Percentiles rank a stretch among this genome's conserved stretches.
Evolutionary conservation across 805 yeast genomes (phyloP).

Genomic region (Yamadazyma insecticola): DNA sequence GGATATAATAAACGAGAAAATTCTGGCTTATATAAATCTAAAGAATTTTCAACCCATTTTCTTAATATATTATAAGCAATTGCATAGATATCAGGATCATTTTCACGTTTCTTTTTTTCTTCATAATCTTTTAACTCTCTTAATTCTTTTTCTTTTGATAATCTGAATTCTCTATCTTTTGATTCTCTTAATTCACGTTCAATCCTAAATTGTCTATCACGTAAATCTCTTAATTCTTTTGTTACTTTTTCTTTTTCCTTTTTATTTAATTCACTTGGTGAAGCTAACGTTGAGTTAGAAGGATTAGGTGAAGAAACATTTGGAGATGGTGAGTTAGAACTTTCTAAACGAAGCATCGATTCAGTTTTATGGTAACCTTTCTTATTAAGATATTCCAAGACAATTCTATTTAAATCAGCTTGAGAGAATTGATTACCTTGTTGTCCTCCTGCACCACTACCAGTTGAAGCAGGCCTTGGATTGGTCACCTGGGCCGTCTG

Average conservation of each 20-base stretch:
- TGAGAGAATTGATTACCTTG: constrained; percentile 61
- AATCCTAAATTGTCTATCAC: constrained; percentile 27
- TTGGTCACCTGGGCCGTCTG: constrained; percentile 8
- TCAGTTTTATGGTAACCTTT: constrained; percentile 95
- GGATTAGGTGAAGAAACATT: constrained; percentile 49
- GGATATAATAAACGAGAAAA: constrained; percentile 82
- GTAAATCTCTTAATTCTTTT: constrained; percentile 31
- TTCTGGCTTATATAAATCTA: constrained; percentile 89
- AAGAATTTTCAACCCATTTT: constrained; percentile 86
- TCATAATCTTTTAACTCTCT: constrained; percentile 37
- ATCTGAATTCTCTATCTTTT: constrained; percentile 32
- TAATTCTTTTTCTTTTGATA: constrained; percentile 37
- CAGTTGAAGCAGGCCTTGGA: constrained; percentile 5
- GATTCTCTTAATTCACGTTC: constrained; percentile 36
- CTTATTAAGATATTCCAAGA: constrained; percentile 85
- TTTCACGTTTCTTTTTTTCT: constrained; percentile 41
- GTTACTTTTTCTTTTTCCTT: constrained; percentile 23
- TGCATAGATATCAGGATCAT: constrained; percentile 66
- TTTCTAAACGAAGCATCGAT: constrained; percentile 86
- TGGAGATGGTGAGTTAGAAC: constrained; percentile 55
- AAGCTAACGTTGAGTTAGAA: constrained; percentile 31
- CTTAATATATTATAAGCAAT: constrained; percentile 76
- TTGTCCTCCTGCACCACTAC: constrained; percentile 12
- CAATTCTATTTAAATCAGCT: constrained; percentile 87
- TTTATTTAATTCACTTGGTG: constrained; percentile 27